These are phyloP conservation scores for Termitomyces titanicus DNA, from an alignment of 768 basidiomycete species.

Conservation along the genomic window DNA sequence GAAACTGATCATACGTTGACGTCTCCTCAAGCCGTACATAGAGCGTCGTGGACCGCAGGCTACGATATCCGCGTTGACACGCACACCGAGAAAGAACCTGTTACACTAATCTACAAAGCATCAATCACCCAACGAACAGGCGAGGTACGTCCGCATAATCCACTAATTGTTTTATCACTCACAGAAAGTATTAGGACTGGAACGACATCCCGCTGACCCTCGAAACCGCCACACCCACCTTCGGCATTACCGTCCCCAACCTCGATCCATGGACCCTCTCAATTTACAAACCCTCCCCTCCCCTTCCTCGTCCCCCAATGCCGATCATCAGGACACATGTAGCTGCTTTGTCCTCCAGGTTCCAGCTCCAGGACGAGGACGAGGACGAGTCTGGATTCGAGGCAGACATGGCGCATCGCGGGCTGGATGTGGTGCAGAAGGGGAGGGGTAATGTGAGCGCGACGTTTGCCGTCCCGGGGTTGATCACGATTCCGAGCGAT, in stretches of 20 bases:
- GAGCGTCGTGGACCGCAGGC: conserved; percentile 25
- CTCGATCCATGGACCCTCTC: conserved; percentile 36
- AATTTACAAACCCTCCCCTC: neutral
- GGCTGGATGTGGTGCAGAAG: neutral
- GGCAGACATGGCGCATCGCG: neutral
- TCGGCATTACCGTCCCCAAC: conserved; percentile 31
- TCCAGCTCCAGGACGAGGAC: neutral
- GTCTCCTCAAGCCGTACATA: conserved; percentile 1
- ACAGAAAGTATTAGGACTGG: conserved; percentile 40
- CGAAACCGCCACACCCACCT: conserved; percentile 40
- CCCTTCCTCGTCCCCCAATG: neutral
- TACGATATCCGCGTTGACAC: conserved; percentile 39
- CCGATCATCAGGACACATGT: neutral
- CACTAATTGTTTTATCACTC: neutral
- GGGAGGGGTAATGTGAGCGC: conserved; percentile 20
- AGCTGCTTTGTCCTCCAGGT: neutral
- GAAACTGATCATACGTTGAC: no score
- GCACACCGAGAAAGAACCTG: conserved; percentile 26
- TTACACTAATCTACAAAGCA: conserved; percentile 37
- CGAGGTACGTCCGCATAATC: conserved; percentile 24
- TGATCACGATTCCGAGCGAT: conserved; percentile 23
- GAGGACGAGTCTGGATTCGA: no score
- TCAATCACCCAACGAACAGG: conserved; percentile 37
- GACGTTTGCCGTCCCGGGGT: conserved; percentile 22
- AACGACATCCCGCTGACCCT: conserved; percentile 36